A percentile compares a stretch with the other conserved stretches of the same genome.
These are phyloP conservation scores for Lachancea dasiensis DNA, from an alignment of 805 yeast genomes.

Conservation along the genomic window DNA sequence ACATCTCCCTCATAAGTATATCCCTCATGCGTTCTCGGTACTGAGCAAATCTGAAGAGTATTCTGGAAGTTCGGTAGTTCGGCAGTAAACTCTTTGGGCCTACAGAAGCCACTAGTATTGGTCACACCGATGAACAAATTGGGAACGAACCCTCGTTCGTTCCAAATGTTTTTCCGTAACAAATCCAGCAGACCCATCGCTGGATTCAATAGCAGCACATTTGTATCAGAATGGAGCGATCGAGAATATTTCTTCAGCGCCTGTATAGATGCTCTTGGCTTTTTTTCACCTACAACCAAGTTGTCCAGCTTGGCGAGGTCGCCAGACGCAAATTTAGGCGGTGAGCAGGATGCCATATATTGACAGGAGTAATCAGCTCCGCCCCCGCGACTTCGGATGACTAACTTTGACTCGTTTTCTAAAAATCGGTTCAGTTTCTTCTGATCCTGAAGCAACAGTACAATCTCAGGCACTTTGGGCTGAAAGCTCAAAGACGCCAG, in stretches of 20 bases:
- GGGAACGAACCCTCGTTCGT: conserved; percentile 42
- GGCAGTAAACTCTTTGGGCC: conserved; percentile 5
- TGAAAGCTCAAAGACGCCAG: conserved; percentile 37
- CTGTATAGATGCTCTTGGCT: conserved; percentile 46
- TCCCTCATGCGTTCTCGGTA: neutral
- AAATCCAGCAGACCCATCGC: conserved; percentile 61
- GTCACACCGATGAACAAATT: conserved; percentile 48
- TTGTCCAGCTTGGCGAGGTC: conserved; percentile 37
- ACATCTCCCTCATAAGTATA: conserved; percentile 12
- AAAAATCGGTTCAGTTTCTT: conserved; percentile 38
- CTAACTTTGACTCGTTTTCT: conserved; percentile 36
- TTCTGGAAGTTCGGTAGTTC: neutral
- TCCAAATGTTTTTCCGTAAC: conserved; percentile 51
- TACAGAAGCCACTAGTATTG: neutral
- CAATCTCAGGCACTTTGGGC: conserved; percentile 36
- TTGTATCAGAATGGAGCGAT: conserved; percentile 41
- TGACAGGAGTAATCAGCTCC: conserved; percentile 12
- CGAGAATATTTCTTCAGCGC: conserved; percentile 45
- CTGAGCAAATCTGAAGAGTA: conserved; percentile 6
- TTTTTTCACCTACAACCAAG: conserved; percentile 54
- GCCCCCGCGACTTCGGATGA: conserved; percentile 21
- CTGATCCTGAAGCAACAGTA: conserved; percentile 40
- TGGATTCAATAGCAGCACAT: conserved; percentile 59
- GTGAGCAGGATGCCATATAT: conserved; percentile 30
- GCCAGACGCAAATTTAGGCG: conserved; percentile 30